A percentile compares a stretch with the other conserved stretches of the same genome.
Conservation (phyloP, 2,329 filamentous ascomycete species). For the Penicillium italicum region DNA sequence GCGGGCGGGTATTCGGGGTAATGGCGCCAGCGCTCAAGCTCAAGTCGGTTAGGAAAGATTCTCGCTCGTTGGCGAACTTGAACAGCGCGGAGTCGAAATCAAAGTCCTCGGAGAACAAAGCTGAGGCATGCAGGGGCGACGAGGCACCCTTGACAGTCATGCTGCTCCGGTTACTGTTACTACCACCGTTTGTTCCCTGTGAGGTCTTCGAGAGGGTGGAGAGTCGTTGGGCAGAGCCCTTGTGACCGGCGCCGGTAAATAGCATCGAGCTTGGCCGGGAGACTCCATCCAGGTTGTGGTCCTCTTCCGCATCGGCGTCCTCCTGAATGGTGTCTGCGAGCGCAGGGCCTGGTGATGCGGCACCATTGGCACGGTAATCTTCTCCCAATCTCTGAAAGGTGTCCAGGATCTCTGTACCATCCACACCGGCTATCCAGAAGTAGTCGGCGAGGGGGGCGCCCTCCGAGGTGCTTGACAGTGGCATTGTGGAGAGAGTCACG, state of each 20-base stretch:
- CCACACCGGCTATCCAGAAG: conserved; percentile 59
- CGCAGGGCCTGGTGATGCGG: conserved; percentile 36
- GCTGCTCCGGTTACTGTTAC: conserved; percentile 65
- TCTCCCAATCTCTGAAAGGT: conserved; percentile 43
- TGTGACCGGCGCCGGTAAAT: conserved; percentile 21
- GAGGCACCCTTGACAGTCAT: conserved; percentile 53
- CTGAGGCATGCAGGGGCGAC: conserved; percentile 34
- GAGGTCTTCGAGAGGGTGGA: conserved; percentile 51
- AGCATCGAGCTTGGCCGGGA: conserved; percentile 42
- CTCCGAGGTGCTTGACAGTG: conserved; percentile 38
- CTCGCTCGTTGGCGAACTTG: conserved; percentile 93
- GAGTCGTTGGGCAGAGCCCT: conserved; percentile 43
- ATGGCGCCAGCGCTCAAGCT: conserved; percentile 82
- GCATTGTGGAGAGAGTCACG: conserved; percentile 19
- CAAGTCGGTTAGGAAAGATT: conserved; percentile 88
- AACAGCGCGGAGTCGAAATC: conserved; percentile 91
- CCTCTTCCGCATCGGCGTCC: conserved; percentile 55
- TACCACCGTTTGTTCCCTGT: conserved; percentile 47
- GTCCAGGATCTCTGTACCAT: conserved; percentile 46
- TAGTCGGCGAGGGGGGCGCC: conserved; percentile 61
- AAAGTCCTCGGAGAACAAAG: conserved; percentile 59
- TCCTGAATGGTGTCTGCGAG: conserved; percentile 60
- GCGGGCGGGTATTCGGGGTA: conserved; percentile 61
- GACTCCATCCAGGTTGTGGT: conserved; percentile 34
- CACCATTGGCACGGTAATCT: conserved; percentile 40